Evolutionary conservation across 1,284 basidiomycete species (phyloP).

Genomic region (Cryptococcus maquisensis): DNA sequence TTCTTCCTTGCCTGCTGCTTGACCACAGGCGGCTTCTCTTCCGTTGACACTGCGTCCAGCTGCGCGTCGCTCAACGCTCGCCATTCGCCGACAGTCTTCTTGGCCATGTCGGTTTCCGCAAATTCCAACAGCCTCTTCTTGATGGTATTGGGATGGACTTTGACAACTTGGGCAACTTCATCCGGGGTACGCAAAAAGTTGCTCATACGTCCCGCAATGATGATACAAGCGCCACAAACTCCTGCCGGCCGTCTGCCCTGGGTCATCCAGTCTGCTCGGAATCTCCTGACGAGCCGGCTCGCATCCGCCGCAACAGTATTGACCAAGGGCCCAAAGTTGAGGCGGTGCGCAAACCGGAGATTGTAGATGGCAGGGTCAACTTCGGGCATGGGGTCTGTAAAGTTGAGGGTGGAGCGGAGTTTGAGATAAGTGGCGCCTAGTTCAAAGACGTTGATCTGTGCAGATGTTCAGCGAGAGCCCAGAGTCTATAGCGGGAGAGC

Average conservation of each 20-base stretch:
- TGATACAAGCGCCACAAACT: slow-evolving; percentile 91
- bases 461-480: neutral
- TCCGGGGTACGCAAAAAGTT: slow-evolving; percentile 88
- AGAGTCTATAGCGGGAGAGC: neutral
- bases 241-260: slow-evolving; percentile 92
- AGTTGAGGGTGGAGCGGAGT: slow-evolving; percentile 80
- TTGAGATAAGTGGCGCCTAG: slow-evolving; percentile 95
- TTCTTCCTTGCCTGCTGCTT: slow-evolving; percentile 45
- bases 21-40: slow-evolving; percentile 34
- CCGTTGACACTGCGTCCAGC: slow-evolving; percentile 45
- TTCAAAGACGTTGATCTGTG: slow-evolving; percentile 93
- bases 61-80: slow-evolving; percentile 68
- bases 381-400: slow-evolving; percentile 65
- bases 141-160: slow-evolving; percentile 92
- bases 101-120: slow-evolving; percentile 78
- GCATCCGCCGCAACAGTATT: slow-evolving; percentile 90
- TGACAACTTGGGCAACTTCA: slow-evolving; percentile 97
- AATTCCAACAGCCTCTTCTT: slow-evolving; percentile 96
- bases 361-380: slow-evolving; percentile 98
- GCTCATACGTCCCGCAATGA: slow-evolving; percentile 97
- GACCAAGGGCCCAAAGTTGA: slow-evolving; percentile 95
- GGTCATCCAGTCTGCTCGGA: slow-evolving; percentile 97
- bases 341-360: slow-evolving; percentile 88
- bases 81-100: slow-evolving; percentile 85
- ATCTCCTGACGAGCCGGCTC: slow-evolving; percentile 86